These are phyloP conservation scores for Fusarium sp. DNA, from an alignment of 2,329 filamentous ascomycete species.

Conservation along the genomic window DNA sequence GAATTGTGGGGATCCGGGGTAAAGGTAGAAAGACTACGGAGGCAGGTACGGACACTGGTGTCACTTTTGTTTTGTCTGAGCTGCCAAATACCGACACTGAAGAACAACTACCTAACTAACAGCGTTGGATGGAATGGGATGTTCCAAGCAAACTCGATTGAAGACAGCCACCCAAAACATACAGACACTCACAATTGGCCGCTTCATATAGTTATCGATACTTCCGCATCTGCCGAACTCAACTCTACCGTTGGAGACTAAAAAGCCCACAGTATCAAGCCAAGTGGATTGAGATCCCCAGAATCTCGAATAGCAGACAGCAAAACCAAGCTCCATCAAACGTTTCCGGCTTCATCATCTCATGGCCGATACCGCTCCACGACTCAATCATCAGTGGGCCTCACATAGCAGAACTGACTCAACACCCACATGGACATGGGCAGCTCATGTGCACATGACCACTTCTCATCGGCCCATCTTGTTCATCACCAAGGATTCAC, in stretches of 20 bases:
- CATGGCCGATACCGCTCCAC: constrained; percentile 35
- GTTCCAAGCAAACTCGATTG: background rate
- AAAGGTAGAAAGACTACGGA: constrained; percentile 16
- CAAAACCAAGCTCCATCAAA: too few relatives aligned
- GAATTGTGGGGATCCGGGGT: constrained; percentile 42
- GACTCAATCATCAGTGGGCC: background rate
- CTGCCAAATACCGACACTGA: constrained; percentile 1
- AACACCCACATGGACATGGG: constrained; percentile 1
- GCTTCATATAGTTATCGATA: background rate
- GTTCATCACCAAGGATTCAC: constrained; percentile 1
- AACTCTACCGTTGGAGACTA: background rate
- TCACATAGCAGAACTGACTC: constrained; percentile 22
- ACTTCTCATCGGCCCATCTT: constrained; percentile 18
- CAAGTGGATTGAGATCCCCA: background rate
- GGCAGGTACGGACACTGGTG: constrained; percentile 36
- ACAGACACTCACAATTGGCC: too few relatives aligned
- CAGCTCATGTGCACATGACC: constrained; percentile 22
- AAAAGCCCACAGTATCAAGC: background rate
- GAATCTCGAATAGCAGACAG: background rate
- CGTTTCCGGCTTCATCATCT: background rate
- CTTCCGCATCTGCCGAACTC: background rate
- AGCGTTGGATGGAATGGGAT: background rate
- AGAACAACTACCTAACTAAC: background rate
- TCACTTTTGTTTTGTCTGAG: constrained; percentile 5
- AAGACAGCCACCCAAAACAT: background rate